These are phyloP conservation scores for Hyaloscypha hepaticicola DNA, from an alignment of 495 filamentous ascomycete genomes.

Conservation along the genomic window DNA sequence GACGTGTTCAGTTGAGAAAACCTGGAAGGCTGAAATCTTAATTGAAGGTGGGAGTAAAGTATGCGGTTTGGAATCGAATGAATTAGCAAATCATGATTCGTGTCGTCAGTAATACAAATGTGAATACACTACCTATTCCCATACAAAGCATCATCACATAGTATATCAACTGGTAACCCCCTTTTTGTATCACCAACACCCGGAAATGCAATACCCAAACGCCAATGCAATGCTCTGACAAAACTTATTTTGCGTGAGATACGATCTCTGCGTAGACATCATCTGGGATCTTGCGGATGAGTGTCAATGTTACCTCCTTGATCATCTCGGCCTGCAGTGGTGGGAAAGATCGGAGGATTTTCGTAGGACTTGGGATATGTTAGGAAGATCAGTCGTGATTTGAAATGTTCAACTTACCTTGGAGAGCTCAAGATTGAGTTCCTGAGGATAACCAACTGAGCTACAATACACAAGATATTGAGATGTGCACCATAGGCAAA, in stretches of 20 bases:
- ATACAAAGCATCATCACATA: background rate
- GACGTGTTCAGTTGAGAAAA: background rate
- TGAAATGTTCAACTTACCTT: slow-evolving; percentile 57
- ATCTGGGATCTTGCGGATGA: slow-evolving; percentile 82
- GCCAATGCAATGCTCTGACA: slow-evolving; percentile 5
- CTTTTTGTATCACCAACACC: background rate
- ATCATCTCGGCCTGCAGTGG: slow-evolving; percentile 77
- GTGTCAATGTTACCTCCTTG: slow-evolving; percentile 72
- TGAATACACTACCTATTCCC: background rate
- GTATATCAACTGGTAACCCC: background rate
- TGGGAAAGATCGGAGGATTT: slow-evolving; percentile 86
- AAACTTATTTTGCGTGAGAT: slow-evolving; percentile 68
- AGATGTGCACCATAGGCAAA: slow-evolving; percentile 93
- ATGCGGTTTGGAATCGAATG: background rate
- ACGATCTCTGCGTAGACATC: slow-evolving; percentile 89
- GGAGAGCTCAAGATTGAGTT: slow-evolving; percentile 77
- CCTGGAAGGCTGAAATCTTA: background rate
- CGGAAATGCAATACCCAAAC: slow-evolving; percentile 8
- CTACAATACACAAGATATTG: slow-evolving; percentile 95
- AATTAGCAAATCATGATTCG: background rate
- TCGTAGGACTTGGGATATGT: slow-evolving; percentile 68
- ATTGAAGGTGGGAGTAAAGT: background rate
- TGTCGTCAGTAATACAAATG: background rate
- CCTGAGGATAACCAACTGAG: slow-evolving; percentile 87
- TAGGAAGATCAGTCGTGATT: background rate